phyloP scores from a whole-genome alignment of 2,329 filamentous ascomycete species.

The Fusarium sp. region DNA sequence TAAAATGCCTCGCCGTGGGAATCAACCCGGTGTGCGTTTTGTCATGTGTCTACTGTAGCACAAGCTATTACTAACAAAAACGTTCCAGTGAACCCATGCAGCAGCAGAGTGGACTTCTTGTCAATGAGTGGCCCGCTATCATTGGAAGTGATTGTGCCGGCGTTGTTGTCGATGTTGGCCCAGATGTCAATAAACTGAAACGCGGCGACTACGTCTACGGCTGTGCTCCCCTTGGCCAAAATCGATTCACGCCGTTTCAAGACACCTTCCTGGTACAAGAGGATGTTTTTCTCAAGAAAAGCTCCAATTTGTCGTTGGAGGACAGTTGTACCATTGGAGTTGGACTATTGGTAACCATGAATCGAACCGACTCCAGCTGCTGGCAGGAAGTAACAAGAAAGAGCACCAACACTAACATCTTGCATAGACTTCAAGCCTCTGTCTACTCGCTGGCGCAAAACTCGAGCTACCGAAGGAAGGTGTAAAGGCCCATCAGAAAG shows the following conservation, averaged over 20 bases:
- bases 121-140: conserved; percentile 55
- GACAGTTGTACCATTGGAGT: conserved; percentile 56
- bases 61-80: background rate
- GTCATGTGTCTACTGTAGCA: accelerated
- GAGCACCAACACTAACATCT: background rate
- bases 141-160: conserved; percentile 58
- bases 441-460: conserved; percentile 51
- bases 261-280: conserved; percentile 58
- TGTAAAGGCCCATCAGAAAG: conserved; percentile 27
- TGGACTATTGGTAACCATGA: conserved; percentile 51
- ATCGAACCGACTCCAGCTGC: background rate
- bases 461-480: conserved; percentile 45
- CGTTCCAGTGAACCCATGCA: conserved; percentile 53
- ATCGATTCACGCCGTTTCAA: conserved; percentile 56
- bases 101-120: conserved; percentile 53
- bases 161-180: conserved; percentile 52
- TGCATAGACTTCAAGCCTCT: conserved; percentile 54
- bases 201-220: conserved; percentile 56
- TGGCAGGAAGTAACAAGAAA: background rate
- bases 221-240: conserved; percentile 54
- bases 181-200: conserved; percentile 51
- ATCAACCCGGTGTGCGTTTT: conserved; percentile 56
- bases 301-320: conserved; percentile 47
- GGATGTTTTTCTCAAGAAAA: conserved; percentile 53
- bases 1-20: conserved; percentile 55